phyloP scores from a whole-genome alignment of 2,329 filamentous ascomycete genomes.

The Emericellopsis atlantica region DNA sequence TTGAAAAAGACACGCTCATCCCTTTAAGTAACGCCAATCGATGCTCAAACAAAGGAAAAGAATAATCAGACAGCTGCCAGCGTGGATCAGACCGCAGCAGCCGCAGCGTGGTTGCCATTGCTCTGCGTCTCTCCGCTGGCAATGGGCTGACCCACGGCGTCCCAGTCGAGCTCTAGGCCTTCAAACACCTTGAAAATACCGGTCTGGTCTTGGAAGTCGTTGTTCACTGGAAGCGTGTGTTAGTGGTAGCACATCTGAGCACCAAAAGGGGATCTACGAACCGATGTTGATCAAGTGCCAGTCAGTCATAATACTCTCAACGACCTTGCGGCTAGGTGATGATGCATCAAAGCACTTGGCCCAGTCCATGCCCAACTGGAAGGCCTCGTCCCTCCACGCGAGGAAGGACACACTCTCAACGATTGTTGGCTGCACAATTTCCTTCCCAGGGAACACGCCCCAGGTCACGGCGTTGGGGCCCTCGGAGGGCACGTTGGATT shows the following conservation, averaged over 20 bases:
- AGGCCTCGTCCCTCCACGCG: constrained; percentile 98
- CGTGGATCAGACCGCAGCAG: constrained; percentile 1
- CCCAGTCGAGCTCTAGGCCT: constrained; percentile 47
- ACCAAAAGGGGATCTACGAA: constrained; percentile 27
- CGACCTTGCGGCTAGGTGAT: constrained; percentile 66
- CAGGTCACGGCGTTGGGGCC: constrained; percentile 97
- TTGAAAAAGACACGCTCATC: constrained; percentile 11
- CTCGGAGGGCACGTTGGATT: constrained; percentile 73
- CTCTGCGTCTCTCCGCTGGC: background rate
- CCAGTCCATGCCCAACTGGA: constrained; percentile 86
- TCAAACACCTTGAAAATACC: constrained; percentile 81
- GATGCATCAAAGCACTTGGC: constrained; percentile 73
- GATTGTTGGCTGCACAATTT: constrained; percentile 99
- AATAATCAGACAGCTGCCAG: constrained; percentile 5
- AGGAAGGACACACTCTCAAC: constrained; percentile 96
- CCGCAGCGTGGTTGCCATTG: background rate
- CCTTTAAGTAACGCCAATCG: constrained; percentile 4
- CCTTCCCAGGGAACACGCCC: constrained; percentile 97
- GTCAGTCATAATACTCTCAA: constrained; percentile 72
- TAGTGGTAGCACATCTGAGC: constrained; percentile 3
- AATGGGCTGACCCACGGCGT: constrained; percentile 16
- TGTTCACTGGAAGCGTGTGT: constrained; percentile 57
- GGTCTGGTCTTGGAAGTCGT: constrained; percentile 81
- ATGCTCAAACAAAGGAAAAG: constrained; percentile 7
- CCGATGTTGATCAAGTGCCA: constrained; percentile 96